Percentiles rank a stretch among this genome's conserved stretches.
Conservation (phyloP, 1,139 yeast species). For the Nakaseomyces sp. region DNA sequence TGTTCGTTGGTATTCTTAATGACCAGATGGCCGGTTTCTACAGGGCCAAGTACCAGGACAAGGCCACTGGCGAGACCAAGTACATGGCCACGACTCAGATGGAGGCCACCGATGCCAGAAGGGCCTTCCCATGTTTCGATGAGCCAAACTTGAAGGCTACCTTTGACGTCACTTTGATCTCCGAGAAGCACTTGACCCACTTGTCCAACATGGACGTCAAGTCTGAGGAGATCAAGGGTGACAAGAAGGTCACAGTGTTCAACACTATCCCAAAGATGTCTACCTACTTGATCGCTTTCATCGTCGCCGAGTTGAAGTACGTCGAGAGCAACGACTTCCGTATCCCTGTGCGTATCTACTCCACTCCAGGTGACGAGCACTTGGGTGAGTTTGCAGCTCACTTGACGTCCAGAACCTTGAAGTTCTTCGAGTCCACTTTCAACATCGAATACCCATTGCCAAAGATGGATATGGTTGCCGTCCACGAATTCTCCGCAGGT, state of each 20-base stretch:
- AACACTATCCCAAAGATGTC: slow-evolving; percentile 64
- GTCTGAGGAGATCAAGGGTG: slow-evolving; percentile 40
- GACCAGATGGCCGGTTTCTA: slow-evolving; percentile 84
- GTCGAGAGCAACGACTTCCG: slow-evolving; percentile 42
- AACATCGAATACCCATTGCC: slow-evolving; percentile 64
- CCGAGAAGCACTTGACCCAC: slow-evolving; percentile 52
- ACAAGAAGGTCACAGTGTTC: slow-evolving; percentile 42
- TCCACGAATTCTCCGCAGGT: slow-evolving; percentile 67
- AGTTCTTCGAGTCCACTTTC: slow-evolving; percentile 55
- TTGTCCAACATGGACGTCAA: slow-evolving; percentile 74
- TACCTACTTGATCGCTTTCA: slow-evolving; percentile 69
- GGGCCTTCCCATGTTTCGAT: slow-evolving; percentile 87
- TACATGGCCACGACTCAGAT: slow-evolving; percentile 77
- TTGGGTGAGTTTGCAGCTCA: slow-evolving; percentile 60
- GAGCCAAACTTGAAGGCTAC: slow-evolving; percentile 81
- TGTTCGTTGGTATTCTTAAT: slow-evolving; percentile 60
- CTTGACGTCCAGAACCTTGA: slow-evolving; percentile 58
- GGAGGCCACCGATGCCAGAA: slow-evolving; percentile 83
- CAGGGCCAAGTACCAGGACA: slow-evolving; percentile 55
- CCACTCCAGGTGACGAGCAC: slow-evolving; percentile 57
- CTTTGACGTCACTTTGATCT: slow-evolving; percentile 57
- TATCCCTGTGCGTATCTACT: slow-evolving; percentile 58
- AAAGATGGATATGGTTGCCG: slow-evolving; percentile 65
- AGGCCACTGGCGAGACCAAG: slow-evolving; percentile 43
- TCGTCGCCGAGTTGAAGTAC: slow-evolving; percentile 66